Conservation (phyloP, 495 filamentous ascomycete species). For the Aspergillus wentii region DNA sequence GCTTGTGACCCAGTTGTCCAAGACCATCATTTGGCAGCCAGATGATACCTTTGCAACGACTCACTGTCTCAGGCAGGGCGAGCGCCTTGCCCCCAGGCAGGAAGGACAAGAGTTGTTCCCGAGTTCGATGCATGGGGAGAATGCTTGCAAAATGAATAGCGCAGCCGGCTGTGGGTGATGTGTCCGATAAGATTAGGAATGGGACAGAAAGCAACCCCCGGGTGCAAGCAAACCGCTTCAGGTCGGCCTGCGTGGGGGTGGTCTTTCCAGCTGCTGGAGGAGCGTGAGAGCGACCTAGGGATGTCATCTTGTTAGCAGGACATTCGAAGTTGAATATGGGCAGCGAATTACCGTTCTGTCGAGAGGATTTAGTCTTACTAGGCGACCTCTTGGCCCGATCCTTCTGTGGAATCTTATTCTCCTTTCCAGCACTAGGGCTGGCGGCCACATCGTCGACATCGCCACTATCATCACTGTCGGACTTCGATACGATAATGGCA, state of each 20-base stretch:
- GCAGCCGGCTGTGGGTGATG: conserved; percentile 28
- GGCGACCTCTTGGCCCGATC: conserved; percentile 12
- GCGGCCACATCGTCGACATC: conserved; percentile 1
- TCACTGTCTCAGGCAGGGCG: conserved; percentile 16
- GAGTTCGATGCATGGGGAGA: conserved; percentile 33
- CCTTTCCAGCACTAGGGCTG: conserved; percentile 1
- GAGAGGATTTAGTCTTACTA: conserved; percentile 15
- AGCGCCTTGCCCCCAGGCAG: conserved; percentile 29
- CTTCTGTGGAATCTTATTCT: conserved; percentile 2
- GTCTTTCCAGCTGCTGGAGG: conserved; percentile 11
- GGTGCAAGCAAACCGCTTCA: conserved; percentile 27
- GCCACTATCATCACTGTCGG: conserved; percentile 4
- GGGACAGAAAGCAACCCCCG: conserved; percentile 43
- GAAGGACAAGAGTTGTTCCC: conserved; percentile 32
- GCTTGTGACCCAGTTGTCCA: conserved; percentile 23
- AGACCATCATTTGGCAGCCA: conserved; percentile 29
- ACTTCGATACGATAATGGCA: conserved; percentile 5
- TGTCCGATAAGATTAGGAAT: conserved; percentile 35
- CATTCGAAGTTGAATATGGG: neutral
- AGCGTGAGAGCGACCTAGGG: neutral
- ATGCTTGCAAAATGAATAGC: conserved; percentile 42
- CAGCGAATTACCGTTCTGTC: conserved; percentile 8
- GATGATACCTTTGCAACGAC: conserved; percentile 26
- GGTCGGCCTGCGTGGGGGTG: conserved; percentile 9
- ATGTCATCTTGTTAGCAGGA: neutral